Percentiles rank a stretch among this genome's conserved stretches.
Evolutionary conservation across 2,329 filamentous ascomycete species (phyloP).

Genomic region (Aspergillus ustus): DNA sequence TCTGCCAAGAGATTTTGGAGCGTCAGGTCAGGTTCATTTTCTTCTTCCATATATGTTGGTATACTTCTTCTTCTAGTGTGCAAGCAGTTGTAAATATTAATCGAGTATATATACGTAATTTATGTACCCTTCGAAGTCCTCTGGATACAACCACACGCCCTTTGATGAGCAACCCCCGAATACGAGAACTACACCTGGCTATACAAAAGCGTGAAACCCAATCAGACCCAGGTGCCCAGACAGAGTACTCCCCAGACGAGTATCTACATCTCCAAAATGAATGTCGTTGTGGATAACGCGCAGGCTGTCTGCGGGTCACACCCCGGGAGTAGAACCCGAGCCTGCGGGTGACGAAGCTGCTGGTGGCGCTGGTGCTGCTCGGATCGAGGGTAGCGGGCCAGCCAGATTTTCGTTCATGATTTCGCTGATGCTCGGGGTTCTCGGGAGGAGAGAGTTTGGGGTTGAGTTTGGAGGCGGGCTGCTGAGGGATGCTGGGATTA

Average conservation of each 20-base stretch:
- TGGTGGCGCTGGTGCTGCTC: constrained; percentile 14
- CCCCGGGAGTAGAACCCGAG: constrained; percentile 18
- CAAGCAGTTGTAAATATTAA: neutral
- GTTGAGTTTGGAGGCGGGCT: constrained; percentile 22
- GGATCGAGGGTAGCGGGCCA: constrained; percentile 31
- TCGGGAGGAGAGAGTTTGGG: constrained; percentile 30
- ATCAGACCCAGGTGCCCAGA: too few relatives aligned
- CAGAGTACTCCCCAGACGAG: too few relatives aligned
- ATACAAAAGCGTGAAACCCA: too few relatives aligned
- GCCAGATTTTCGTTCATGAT: constrained; percentile 47
- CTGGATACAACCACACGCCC: neutral
- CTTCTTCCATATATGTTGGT: neutral
- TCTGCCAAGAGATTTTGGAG: constrained; percentile 5
- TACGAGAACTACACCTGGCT: neutral
- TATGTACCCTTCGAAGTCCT: too few relatives aligned
- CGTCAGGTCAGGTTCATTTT: neutral
- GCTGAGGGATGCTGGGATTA: constrained; percentile 23
- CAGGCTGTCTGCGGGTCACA: constrained; percentile 46
- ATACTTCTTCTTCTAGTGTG: neutral
- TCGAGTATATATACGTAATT: neutral
- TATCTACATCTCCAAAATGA: too few relatives aligned
- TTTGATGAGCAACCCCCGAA: neutral
- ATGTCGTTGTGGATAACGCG: constrained; percentile 61
- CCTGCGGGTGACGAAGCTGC: constrained; percentile 20
- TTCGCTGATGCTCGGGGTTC: constrained; percentile 56